phyloP scores from a whole-genome alignment of 2,329 filamentous ascomycete genomes.

The Trichocomaceae sp. region DNA sequence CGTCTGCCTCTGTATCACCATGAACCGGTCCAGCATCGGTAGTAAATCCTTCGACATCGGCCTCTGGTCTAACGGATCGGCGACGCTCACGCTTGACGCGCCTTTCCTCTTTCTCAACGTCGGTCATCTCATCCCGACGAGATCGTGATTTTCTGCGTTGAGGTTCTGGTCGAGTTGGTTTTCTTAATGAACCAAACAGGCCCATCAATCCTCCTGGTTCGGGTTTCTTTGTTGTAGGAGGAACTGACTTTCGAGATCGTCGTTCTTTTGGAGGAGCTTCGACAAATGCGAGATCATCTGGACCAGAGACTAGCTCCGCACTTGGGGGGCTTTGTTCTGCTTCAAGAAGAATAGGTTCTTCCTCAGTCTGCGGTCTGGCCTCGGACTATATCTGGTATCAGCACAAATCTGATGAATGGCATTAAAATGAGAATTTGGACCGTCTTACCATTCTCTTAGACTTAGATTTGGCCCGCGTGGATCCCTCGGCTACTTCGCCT shows the following conservation, averaged over 20 bases:
- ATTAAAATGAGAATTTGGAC: not conserved
- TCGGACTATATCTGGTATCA: constrained; percentile 8
- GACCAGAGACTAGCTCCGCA: constrained; percentile 40
- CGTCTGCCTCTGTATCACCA: constrained; percentile 36
- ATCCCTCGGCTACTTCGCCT: constrained; percentile 25
- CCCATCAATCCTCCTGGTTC: constrained; percentile 50
- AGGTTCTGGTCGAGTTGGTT: constrained; percentile 26
- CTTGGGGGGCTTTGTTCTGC: constrained; percentile 40
- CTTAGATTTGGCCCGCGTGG: constrained; percentile 4
- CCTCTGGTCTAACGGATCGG: constrained; percentile 42
- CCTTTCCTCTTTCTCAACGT: constrained; percentile 31
- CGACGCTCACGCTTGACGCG: constrained; percentile 30
- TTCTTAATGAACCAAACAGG: constrained; percentile 51
- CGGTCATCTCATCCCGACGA: constrained; percentile 32
- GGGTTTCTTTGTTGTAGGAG: constrained; percentile 52
- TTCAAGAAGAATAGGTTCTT: constrained; percentile 53
- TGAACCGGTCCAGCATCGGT: constrained; percentile 37
- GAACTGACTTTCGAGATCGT: constrained; percentile 55
- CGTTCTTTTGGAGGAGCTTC: constrained; percentile 45
- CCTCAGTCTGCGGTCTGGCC: constrained; percentile 18
- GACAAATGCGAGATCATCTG: constrained; percentile 48
- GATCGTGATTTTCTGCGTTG: constrained; percentile 34
- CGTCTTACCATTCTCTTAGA: constrained; percentile 11
- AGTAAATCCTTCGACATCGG: constrained; percentile 43
- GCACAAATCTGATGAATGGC: not conserved